These are phyloP conservation scores for Nakaseomyces sp. DNA, from an alignment of 1,139 yeast species.

Conservation along the genomic window DNA sequence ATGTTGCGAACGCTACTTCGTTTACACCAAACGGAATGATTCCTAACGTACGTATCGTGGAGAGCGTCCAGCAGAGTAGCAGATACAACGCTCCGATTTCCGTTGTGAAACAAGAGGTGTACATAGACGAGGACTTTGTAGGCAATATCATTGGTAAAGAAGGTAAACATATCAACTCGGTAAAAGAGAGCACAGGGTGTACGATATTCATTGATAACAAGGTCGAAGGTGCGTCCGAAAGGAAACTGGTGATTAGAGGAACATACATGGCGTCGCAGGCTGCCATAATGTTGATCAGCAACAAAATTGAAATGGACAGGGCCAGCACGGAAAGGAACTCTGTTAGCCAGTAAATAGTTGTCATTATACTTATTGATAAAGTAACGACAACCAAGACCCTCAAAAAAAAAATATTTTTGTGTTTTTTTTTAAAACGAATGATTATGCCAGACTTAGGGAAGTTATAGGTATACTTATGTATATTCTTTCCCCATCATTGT, in stretches of 20 bases:
- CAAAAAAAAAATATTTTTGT: background rate
- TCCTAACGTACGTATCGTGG: conserved; percentile 26
- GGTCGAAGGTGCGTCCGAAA: conserved; percentile 42
- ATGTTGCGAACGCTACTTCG: conserved; percentile 22
- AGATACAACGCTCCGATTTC: conserved; percentile 15
- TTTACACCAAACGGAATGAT: conserved; percentile 23
- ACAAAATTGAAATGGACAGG: conserved; percentile 47
- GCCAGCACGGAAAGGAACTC: conserved; percentile 15
- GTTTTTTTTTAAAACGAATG: too few relatives aligned
- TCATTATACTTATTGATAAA: too few relatives aligned
- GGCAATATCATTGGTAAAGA: conserved; percentile 85
- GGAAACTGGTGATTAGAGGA: conserved; percentile 67
- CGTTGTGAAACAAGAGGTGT: conserved; percentile 47
- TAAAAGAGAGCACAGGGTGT: conserved; percentile 68
- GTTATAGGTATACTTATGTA: too few relatives aligned
- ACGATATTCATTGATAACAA: conserved; percentile 61
- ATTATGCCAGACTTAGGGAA: too few relatives aligned
- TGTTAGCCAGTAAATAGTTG: background rate
- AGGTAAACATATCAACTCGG: conserved; percentile 73
- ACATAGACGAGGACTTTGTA: conserved; percentile 67
- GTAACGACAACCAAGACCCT: background rate
- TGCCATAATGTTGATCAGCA: conserved; percentile 71
- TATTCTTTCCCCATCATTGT: too few relatives aligned
- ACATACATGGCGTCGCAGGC: conserved; percentile 60
- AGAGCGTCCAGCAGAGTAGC: conserved; percentile 15